Percentiles rank a stretch among this genome's conserved stretches.
Conservation (phyloP, 2,329 filamentous ascomycete species). For the Epichloe baconii region DNA sequence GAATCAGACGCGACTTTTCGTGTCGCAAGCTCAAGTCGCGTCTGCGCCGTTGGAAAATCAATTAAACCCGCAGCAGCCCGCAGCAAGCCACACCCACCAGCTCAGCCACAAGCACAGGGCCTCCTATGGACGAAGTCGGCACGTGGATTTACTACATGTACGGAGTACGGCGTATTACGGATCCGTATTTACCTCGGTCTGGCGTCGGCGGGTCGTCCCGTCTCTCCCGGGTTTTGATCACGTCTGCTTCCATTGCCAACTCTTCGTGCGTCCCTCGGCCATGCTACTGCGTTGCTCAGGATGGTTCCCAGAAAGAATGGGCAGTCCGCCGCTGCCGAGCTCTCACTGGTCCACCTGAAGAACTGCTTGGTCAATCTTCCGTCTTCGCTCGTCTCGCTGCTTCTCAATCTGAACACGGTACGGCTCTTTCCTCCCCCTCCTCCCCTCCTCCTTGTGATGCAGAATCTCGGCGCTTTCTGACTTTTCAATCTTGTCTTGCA, state of each 20-base stretch:
- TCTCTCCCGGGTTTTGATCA: neutral
- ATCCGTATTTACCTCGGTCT: conserved; percentile 12
- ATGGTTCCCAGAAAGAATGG: conserved; percentile 41
- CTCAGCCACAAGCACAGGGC: neutral
- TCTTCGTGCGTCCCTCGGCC: neutral
- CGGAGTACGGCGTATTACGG: no score
- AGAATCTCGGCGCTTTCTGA: neutral
- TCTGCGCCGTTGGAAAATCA: conserved; percentile 12
- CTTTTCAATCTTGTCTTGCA: conserved; percentile 21
- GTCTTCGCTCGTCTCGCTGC: conserved; percentile 64
- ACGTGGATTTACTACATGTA: conserved; percentile 16
- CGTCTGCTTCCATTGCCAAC: neutral
- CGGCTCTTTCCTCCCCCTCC: conserved; percentile 18
- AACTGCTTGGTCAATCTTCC: conserved; percentile 94
- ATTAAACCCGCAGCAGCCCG: conserved; percentile 1
- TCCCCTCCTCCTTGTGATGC: neutral
- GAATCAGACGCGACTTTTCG: conserved; percentile 22
- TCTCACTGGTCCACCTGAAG: conserved; percentile 77
- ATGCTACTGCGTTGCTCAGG: conserved; percentile 6
- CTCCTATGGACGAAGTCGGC: conserved; percentile 10
- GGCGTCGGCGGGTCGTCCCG: neutral
- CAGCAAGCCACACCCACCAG: neutral
- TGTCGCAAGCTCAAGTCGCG: conserved; percentile 13
- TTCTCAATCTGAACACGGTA: conserved; percentile 85
- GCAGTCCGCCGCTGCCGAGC: conserved; percentile 61